Evolutionary conservation across 2,329 filamentous ascomycete genomes (phyloP).

Genomic region (Chrysoporthe deuterocubensis): DNA sequence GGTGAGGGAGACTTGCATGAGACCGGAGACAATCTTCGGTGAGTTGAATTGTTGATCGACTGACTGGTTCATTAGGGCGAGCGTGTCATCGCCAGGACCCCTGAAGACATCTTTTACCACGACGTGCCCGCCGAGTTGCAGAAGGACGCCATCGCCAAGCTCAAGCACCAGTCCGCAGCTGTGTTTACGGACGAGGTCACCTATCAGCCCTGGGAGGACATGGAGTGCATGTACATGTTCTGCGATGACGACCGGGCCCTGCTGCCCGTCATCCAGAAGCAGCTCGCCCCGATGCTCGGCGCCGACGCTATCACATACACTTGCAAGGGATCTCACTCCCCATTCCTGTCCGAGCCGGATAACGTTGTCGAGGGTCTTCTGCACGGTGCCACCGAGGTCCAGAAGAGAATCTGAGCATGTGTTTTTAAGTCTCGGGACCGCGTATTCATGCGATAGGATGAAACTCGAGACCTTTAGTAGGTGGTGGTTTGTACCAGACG

Average conservation of each 20-base stretch:
- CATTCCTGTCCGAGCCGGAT: constrained; percentile 29
- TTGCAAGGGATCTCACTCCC: constrained; percentile 29
- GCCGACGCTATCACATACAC: constrained; percentile 22
- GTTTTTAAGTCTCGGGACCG: not conserved
- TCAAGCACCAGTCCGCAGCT: constrained; percentile 30
- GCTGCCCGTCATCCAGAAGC: constrained; percentile 24
- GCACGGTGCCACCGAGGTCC: constrained; percentile 19
- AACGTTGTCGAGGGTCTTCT: constrained; percentile 24
- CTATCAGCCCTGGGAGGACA: constrained; percentile 33
- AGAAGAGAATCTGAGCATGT: constrained; percentile 15
- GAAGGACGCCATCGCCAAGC: constrained; percentile 25
- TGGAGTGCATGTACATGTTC: constrained; percentile 31
- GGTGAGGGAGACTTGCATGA: not conserved
- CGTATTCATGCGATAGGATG: not conserved
- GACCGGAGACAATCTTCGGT: too few relatives aligned
- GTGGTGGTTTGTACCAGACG: not conserved
- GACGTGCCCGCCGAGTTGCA: constrained; percentile 28
- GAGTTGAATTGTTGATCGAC: not conserved
- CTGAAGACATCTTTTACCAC: constrained; percentile 31
- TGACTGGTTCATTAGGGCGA: constrained; percentile 22
- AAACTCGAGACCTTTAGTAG: not conserved
- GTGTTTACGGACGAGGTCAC: constrained; percentile 30
- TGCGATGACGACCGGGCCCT: constrained; percentile 31
- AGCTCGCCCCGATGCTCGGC: constrained; percentile 24
- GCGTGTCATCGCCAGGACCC: constrained; percentile 25